Conservation (phyloP, 2,329 filamentous ascomycete genomes). For the Mycosphaerelloides madeirae region DNA sequence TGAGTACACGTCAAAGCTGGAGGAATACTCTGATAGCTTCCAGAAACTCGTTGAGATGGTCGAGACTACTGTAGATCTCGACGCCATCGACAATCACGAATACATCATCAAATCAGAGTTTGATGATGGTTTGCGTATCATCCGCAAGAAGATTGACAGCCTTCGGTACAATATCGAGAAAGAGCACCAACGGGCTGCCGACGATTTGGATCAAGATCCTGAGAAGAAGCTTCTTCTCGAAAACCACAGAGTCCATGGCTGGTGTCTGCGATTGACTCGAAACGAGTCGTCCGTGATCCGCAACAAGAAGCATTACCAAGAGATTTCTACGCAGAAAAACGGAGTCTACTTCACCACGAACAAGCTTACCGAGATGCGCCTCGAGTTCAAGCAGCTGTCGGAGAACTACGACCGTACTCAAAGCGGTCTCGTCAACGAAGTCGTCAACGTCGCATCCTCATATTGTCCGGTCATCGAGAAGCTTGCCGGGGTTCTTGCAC, state of each 20-base stretch:
- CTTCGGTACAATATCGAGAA: slow-evolving; percentile 74
- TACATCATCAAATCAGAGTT: slow-evolving; percentile 99
- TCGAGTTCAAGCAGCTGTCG: slow-evolving; percentile 90
- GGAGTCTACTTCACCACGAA: slow-evolving; percentile 96
- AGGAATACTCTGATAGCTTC: slow-evolving; percentile 68
- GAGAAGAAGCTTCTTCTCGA: slow-evolving; percentile 99
- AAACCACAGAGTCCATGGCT: slow-evolving; percentile 91
- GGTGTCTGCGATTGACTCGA: slow-evolving; percentile 90
- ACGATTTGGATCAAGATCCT: slow-evolving; percentile 82
- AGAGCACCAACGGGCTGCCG: slow-evolving; percentile 71
- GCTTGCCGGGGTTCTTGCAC: slow-evolving; percentile 80
- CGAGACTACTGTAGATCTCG: slow-evolving; percentile 92
- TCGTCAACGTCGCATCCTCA: slow-evolving; percentile 86
- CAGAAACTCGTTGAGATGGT: slow-evolving; percentile 94
- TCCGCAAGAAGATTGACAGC: slow-evolving; percentile 85
- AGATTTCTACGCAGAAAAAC: slow-evolving; percentile 98
- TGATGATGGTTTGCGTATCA: slow-evolving; percentile 80
- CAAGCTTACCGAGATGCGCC: slow-evolving; percentile 69
- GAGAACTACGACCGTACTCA: slow-evolving; percentile 95
- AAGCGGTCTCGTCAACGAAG: slow-evolving; percentile 82
- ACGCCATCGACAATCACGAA: slow-evolving; percentile 92
- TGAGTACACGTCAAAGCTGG: slow-evolving; percentile 79
- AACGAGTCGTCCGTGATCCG: slow-evolving; percentile 89
- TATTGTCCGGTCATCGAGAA: slow-evolving; percentile 91
- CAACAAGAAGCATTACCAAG: slow-evolving; percentile 83